Base-by-base conservation (phyloP, 495 filamentous ascomycete species). In the Aspergillus campestris region DNA sequence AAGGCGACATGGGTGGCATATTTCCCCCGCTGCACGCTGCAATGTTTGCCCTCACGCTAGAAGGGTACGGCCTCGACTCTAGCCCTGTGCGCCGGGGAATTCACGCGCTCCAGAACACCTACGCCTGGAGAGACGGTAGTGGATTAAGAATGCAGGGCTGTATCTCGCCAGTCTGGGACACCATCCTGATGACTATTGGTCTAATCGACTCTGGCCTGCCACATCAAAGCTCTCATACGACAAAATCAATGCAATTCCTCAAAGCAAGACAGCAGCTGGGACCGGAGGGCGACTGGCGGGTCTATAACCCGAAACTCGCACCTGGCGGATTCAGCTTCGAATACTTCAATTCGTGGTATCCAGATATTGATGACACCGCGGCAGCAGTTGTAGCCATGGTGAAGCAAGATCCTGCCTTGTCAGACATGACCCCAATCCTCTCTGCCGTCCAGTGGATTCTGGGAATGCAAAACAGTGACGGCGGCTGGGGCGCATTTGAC, bases 311-410 rank as follows among this genome's bases (percentile, higher is more conserved):
- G 0, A 12, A 47, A 0, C 38, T 57, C 0, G 15, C 10, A 1
- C 49, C 57, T 0, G 69, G 66, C 1, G 61, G 64, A 0, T 67
- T 56, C 44, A 51, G 49, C 40, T 71, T 72, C 30, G 55, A 63
- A 38, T 67, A 69, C 42, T 28, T 42, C 24, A 67, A 65, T 36
- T 56, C 38, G 1, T 62, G 55, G 53, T 62, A 62, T 44, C 69
- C 69, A 1, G 71, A 74, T 48, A 53, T 69, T n/a, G 68, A 71
- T 42, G 68, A 72, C 50, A 72, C 71, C 0, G 66, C 69, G 0
- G 65, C 55, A 0, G 57, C 46, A 0, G 47, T 71, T 10, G 34
- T 72, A 0, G 60, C 66, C 0, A 31, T 63, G 4, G 15, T 68
- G 3, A 61, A 61, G 24, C 54, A 66, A 7, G 48, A 65, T 36